Percentiles rank a stretch among this genome's conserved stretches.
These are phyloP conservation scores for Scedosporium boydii DNA, from an alignment of 2,329 filamentous ascomycete species.

Conservation along the genomic window DNA sequence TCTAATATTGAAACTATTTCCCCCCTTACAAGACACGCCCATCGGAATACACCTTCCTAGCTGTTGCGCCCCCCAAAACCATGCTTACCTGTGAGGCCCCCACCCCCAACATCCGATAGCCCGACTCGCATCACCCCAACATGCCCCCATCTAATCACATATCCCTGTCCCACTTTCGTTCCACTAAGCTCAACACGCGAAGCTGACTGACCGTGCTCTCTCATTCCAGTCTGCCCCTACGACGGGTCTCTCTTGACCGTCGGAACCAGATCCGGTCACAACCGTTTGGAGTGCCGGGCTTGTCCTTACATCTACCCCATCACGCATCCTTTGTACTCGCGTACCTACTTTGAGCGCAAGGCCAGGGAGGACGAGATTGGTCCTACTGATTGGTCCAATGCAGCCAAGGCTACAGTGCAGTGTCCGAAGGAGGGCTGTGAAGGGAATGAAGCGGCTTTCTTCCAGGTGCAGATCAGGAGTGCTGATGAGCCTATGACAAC, in stretches of 20 bases:
- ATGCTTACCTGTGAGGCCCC: conserved; percentile 7
- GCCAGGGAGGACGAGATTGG: conserved; percentile 87
- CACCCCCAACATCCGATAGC: background rate
- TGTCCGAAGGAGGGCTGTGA: conserved; percentile 75
- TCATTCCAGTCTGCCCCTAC: conserved; percentile 60
- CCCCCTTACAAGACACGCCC: background rate
- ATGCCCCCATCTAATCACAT: background rate
- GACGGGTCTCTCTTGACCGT: conserved; percentile 80
- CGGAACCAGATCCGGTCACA: conserved; percentile 48
- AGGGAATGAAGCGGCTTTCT: conserved; percentile 81
- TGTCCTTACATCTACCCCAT: conserved; percentile 89
- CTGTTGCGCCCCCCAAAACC: background rate
- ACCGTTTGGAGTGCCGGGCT: conserved; percentile 89
- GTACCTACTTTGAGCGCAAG: conserved; percentile 77
- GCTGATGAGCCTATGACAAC: conserved; percentile 98
- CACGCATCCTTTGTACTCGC: conserved; percentile 66
- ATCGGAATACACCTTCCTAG: background rate
- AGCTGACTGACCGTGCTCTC: background rate
- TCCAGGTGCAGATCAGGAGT: conserved; percentile 94
- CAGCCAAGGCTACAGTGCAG: conserved; percentile 73
- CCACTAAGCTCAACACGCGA: background rate
- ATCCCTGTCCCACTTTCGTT: background rate
- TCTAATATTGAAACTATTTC: background rate
- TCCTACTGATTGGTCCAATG: conserved; percentile 81
- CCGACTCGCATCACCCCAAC: background rate